Conservation (phyloP, 148 eudicot genomes). For the Vaccinium darrowii region DNA sequence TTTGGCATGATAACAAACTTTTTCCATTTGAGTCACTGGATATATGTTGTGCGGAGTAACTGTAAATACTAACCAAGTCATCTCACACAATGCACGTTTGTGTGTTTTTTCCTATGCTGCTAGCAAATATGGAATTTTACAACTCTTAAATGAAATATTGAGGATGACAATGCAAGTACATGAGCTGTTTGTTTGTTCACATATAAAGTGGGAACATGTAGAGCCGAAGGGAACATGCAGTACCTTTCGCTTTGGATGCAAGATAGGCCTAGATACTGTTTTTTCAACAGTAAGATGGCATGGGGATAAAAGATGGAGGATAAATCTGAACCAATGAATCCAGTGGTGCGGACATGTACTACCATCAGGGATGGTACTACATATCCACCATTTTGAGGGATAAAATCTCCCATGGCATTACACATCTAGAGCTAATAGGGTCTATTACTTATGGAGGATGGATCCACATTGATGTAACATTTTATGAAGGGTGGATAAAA, state of each 20-base stretch:
- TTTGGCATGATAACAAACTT: background rate
- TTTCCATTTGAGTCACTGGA: background rate
- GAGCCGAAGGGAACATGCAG: background rate
- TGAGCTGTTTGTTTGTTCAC: background rate
- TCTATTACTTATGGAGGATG: too few relatives aligned
- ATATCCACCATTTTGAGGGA: background rate
- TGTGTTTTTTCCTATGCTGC: background rate
- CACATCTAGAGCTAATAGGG: background rate
- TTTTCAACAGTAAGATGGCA: background rate
- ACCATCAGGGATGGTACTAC: background rate
- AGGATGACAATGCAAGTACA: constrained; percentile 1
- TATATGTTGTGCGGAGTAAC: background rate
- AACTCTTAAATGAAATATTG: background rate
- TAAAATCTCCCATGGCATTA: background rate
- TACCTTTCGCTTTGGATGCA: background rate
- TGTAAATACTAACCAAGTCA: background rate
- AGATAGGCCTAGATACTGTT: background rate
- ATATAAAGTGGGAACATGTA: background rate
- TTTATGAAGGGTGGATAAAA: too few relatives aligned
- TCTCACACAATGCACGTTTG: background rate
- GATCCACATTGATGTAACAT: too few relatives aligned
- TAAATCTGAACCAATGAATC: background rate
- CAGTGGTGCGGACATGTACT: background rate
- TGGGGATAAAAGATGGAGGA: background rate
- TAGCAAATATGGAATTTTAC: background rate